These are phyloP conservation scores for Mycena floridula DNA, from an alignment of 768 basidiomycete genomes.

Conservation along the genomic window DNA sequence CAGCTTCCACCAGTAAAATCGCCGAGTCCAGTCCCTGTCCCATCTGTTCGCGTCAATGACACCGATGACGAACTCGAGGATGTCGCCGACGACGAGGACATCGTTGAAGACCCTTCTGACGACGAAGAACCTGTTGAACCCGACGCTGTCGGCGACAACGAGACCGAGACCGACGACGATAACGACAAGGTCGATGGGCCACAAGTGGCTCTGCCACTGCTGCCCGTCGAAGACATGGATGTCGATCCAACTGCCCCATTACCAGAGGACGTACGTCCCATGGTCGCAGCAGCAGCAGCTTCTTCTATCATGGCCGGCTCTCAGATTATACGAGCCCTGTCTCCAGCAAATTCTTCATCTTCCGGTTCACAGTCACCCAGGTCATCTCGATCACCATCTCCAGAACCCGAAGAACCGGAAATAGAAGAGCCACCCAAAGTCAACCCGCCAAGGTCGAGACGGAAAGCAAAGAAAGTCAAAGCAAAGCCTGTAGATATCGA, in stretches of 20 bases:
- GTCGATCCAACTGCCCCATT: neutral
- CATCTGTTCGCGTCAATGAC: too few relatives aligned
- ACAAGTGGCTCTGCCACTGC: neutral
- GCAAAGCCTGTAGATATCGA: neutral
- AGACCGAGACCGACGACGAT: slow-evolving; percentile 13
- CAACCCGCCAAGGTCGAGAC: slow-evolving; percentile 3
- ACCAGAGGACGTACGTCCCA: neutral
- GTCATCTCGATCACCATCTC: slow-evolving; percentile 5
- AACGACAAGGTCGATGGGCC: slow-evolving; percentile 3
- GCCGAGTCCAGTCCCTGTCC: too few relatives aligned
- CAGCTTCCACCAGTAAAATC: too few relatives aligned
- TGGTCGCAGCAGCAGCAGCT: neutral
- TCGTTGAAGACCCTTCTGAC: neutral
- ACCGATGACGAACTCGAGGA: slow-evolving; percentile 16
- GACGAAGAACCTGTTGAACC: neutral
- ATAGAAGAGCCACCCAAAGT: neutral
- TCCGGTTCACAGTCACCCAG: neutral
- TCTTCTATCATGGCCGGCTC: neutral
- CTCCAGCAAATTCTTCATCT: neutral
- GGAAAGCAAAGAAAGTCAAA: too few relatives aligned
- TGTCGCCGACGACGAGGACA: slow-evolving; percentile 8
- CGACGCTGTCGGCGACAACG: slow-evolving; percentile 19
- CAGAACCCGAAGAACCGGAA: slow-evolving; percentile 1
- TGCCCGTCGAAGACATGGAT: neutral
- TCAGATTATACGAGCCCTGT: neutral